Evolutionary conservation across 2,329 filamentous ascomycete genomes (phyloP), one percentile per base, ranked within the genome.

Genomic region (Colletotrichum karsti): DNA sequence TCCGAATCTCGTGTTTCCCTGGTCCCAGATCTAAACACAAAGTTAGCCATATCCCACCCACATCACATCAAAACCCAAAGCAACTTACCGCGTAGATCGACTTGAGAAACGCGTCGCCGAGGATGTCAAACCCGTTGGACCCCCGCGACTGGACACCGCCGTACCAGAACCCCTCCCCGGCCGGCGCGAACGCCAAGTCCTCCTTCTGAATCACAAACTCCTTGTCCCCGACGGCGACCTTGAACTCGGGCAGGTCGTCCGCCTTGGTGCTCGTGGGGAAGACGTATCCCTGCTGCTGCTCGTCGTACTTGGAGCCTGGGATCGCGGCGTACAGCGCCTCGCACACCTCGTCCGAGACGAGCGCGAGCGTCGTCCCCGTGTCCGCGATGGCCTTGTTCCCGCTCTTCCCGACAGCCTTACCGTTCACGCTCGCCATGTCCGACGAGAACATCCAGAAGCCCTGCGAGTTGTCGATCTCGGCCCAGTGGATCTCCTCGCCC

Each of bases 391-490:
- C 81, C 77, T 87, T 81, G 69, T 82, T 82, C 26, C 78, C 76
- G 2, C 73, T 73, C 24, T 73, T 73, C 73, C 84, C 79, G 5
- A 79, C 46, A 2, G 75, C 37, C 9, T 77, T 80, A 35, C 76
- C 77, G 15, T 84, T 86, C 60, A 93, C 83, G 13, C 81, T 80
- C 74, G 90, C 92, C 41, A 80, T 80, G 24, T 82, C 82, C 5
- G 87, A 88, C 12, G 83, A 75, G 73, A 93, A 88, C 75, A 91
- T 83, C 92, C 92, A 94, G 82, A 91, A 93, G 7, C 92, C 92
- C 39, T 83, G 79, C 7, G 83, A 83, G 18, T 82, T 84, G 74
- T 93, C 87, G 68, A 93, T 84, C 5, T 85, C 81, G 15, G 89
- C 82, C 76, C 90, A 93, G 28, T 84, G 79, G 72, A 95, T 84